phyloP scores from a whole-genome alignment of 2,329 filamentous ascomycete species.

The Cercospora sp. region DNA sequence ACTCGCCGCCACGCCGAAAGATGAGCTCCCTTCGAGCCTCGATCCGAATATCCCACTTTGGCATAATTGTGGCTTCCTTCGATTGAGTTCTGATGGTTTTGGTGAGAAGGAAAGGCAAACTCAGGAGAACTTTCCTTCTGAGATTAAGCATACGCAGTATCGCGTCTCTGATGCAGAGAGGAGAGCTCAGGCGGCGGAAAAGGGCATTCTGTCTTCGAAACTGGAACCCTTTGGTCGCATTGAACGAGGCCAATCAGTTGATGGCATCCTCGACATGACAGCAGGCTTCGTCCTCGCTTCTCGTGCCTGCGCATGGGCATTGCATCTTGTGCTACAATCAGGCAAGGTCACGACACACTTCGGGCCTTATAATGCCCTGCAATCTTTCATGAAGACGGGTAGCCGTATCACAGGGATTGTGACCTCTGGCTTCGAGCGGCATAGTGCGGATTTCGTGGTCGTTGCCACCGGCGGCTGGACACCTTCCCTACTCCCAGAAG shows the following conservation, averaged over 20 bases:
- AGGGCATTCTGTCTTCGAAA: constrained; percentile 21
- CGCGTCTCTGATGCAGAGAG: constrained; percentile 26
- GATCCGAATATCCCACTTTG: constrained; percentile 26
- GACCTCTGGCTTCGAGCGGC: constrained; percentile 48
- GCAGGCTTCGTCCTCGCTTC: constrained; percentile 26
- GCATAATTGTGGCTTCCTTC: constrained; percentile 32
- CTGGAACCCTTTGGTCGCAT: constrained; percentile 25
- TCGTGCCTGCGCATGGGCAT: constrained; percentile 23
- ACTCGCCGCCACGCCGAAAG: constrained; percentile 12
- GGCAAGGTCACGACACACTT: constrained; percentile 22
- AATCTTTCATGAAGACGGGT: constrained; percentile 16
- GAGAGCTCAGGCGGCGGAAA: constrained; percentile 14
- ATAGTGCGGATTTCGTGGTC: constrained; percentile 31
- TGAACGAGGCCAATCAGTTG: constrained; percentile 12
- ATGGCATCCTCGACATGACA: constrained; percentile 27
- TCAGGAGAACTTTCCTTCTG: constrained; percentile 30
- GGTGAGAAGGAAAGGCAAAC: constrained; percentile 28
- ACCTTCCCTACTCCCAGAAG: constrained; percentile 46
- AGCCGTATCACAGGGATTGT: constrained; percentile 20
- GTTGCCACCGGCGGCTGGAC: constrained; percentile 37
- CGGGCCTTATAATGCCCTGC: constrained; percentile 18
- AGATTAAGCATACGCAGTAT: constrained; percentile 34
- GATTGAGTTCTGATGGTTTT: constrained; percentile 24
- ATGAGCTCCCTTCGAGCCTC: constrained; percentile 14
- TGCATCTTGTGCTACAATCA: constrained; percentile 18